Conservation (phyloP, 768 basidiomycete species). For the Collybiopsis confluens region DNA sequence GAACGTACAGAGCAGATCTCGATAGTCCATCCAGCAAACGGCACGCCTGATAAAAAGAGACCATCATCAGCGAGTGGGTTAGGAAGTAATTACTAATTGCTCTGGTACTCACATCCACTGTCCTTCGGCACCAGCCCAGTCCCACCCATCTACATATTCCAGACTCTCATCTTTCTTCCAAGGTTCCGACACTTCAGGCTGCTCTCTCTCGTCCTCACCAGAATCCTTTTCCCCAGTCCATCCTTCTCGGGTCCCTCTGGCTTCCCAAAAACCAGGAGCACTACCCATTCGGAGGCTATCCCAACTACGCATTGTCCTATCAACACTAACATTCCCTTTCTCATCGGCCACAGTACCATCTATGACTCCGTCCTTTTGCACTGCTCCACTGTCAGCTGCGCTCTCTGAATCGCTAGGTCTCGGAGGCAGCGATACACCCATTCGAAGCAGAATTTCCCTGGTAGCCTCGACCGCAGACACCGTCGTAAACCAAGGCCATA, state of each 20-base stretch:
- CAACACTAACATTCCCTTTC: background rate
- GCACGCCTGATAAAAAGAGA: conserved; percentile 51
- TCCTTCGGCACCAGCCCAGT: conserved; percentile 56
- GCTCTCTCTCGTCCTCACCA: background rate
- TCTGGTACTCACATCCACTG: conserved; percentile 53
- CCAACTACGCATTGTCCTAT: background rate
- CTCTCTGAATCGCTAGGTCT: background rate
- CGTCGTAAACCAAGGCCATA: conserved; percentile 7
- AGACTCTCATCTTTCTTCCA: conserved; percentile 12
- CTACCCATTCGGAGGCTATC: conserved; percentile 38
- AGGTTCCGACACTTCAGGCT: background rate
- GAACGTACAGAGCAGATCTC: conserved; percentile 45
- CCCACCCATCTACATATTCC: conserved; percentile 38
- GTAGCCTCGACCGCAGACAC: conserved; percentile 2
- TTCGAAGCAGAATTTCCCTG: conserved; percentile 3
- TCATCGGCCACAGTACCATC: background rate
- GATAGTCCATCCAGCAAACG: conserved; percentile 58
- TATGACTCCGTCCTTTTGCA: background rate
- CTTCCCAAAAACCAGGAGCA: conserved; percentile 36
- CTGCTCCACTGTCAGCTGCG: background rate
- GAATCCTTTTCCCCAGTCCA: conserved; percentile 8
- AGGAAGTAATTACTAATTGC: too few relatives aligned
- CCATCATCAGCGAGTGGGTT: too few relatives aligned
- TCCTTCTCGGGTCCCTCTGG: conserved; percentile 13
- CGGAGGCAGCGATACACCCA: background rate